A percentile compares a stretch with the other conserved stretches of the same genome.
Evolutionary conservation across 306 rosid genomes (phyloP).

Genomic region (Cucumis hystrix): DNA sequence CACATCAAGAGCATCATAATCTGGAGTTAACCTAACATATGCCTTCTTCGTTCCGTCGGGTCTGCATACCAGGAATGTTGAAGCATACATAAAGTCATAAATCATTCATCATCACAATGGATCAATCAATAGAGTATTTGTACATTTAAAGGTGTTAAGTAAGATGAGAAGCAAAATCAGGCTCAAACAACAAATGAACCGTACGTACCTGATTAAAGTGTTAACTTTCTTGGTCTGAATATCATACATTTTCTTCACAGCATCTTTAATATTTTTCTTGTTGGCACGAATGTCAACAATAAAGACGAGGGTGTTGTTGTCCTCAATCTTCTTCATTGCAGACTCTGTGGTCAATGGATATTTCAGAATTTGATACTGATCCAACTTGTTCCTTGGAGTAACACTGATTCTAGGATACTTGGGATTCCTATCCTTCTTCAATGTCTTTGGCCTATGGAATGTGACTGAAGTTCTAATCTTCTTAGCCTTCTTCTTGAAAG

Average conservation of each 20-base stretch:
- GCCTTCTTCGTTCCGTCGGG: slow-evolving; percentile 4
- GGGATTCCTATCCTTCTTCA: slow-evolving; percentile 15
- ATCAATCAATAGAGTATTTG: neutral
- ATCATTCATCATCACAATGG: neutral
- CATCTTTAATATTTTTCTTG: slow-evolving; percentile 34
- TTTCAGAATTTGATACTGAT: slow-evolving; percentile 76
- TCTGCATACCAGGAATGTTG: neutral
- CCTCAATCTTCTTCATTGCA: slow-evolving; percentile 13
- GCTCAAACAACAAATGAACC: neutral
- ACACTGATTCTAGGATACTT: slow-evolving; percentile 80
- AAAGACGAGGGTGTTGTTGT: slow-evolving; percentile 27
- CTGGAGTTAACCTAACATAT: slow-evolving; percentile 1
- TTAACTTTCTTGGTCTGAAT: slow-evolving; percentile 9
- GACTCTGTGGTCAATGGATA: slow-evolving; percentile 72
- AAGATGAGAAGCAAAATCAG: neutral
- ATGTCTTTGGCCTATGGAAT: slow-evolving; percentile 9
- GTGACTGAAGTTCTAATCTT: slow-evolving; percentile 7
- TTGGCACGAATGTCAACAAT: slow-evolving; percentile 79
- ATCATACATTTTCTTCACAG: slow-evolving; percentile 8
- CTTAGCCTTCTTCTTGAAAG: slow-evolving; percentile 3
- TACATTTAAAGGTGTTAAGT: neutral
- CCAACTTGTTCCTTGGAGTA: slow-evolving; percentile 79
- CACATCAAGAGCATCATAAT: slow-evolving; percentile 4
- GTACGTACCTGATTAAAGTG: neutral
- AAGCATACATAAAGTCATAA: neutral